Base-by-base conservation (phyloP, 495 filamentous ascomycete species). In the Chaetomidium leptoderma region DNA sequence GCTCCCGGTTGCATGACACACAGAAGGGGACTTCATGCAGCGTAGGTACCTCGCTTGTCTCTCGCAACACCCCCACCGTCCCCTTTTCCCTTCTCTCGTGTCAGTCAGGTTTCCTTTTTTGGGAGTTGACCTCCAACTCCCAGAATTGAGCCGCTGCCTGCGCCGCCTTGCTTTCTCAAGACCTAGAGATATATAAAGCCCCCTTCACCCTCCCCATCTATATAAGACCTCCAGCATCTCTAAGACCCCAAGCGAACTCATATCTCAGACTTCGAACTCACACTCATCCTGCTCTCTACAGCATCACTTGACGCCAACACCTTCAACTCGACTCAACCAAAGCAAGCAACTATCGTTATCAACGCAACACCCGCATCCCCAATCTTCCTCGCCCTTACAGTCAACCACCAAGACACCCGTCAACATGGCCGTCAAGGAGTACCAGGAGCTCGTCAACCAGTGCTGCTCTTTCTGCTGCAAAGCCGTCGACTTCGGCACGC, bases 381-480 rank as follows among this genome's bases (percentile, higher is more conserved):
- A 9, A 37, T 14, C 33, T 17, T 39, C 8, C 17, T 26, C 11
- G n/a, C n/a, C n/a, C n/a, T n/a, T n/a, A n/a, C n/a, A n/a, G n/a
- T 23, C 10, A 35, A 16, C 14, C n/a, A 49, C 46, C 30, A 49
- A 29, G 8, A 51, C 55, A 58, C 17, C 39, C 21, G 24, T n/a
- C 36, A 68, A 69, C 60, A 78, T 78, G 76, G 73, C 70, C 65
- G 69, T 74, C 69, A 69, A 71, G 58, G 76, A 76, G 60, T 63
- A 57, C 60, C 64, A 75, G 58, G 67, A 72, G 59, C 75, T 76
- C 54, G 76, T 78, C 70, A 68, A 77, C 69, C 57, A 75, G 50
- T 78, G 76, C 73, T 78, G 76, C 76, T 75, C 75, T 24, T 78
- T 75, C 58, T 78, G 76, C 72, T 78, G 76, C 74, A 77, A 76